These are phyloP conservation scores for Mucor mucedo DNA, from an alignment of 371 early-diverging fungal genomes.

Conservation along the genomic window DNA sequence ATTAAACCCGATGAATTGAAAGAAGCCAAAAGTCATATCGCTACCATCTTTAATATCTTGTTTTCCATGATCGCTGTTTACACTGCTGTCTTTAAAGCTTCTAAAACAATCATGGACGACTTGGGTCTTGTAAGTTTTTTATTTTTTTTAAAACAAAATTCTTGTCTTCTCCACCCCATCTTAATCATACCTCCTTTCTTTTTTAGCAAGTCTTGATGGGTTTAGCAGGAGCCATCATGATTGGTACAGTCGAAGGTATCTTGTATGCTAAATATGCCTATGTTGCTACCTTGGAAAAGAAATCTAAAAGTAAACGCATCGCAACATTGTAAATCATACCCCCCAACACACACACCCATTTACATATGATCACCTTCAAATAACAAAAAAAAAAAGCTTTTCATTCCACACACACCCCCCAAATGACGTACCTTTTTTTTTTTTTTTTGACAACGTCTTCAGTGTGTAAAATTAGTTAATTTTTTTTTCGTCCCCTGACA, in stretches of 20 bases:
- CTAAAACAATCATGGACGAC: slow-evolving; percentile 57
- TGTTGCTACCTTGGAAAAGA: slow-evolving; percentile 24
- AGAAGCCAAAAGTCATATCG: slow-evolving; percentile 54
- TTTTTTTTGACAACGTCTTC: no score
- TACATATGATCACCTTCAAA: no score
- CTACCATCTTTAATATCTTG: slow-evolving; percentile 65
- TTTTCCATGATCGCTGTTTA: slow-evolving; percentile 70
- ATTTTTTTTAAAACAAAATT: no score
- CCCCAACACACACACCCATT: no score
- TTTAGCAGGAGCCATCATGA: slow-evolving; percentile 55
- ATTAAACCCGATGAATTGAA: slow-evolving; percentile 52
- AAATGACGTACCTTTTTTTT: no score
- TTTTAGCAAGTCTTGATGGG: slow-evolving; percentile 59
- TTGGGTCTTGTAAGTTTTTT: slow-evolving; percentile 55
- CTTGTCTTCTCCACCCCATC: no score
- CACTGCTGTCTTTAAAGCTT: slow-evolving; percentile 62
- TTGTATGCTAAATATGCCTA: slow-evolving; percentile 48
- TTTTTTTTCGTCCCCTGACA: no score
- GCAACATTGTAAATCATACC: slow-evolving; percentile 15
- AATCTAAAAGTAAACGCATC: slow-evolving; percentile 28
- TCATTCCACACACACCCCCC: no score
- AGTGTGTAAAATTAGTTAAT: no score
- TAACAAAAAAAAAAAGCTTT: no score
- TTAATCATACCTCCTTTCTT: not conserved
- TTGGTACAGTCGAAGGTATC: slow-evolving; percentile 60